phyloP scores from a whole-genome alignment of 331 rosid species.

The Malus hybrid region DNA sequence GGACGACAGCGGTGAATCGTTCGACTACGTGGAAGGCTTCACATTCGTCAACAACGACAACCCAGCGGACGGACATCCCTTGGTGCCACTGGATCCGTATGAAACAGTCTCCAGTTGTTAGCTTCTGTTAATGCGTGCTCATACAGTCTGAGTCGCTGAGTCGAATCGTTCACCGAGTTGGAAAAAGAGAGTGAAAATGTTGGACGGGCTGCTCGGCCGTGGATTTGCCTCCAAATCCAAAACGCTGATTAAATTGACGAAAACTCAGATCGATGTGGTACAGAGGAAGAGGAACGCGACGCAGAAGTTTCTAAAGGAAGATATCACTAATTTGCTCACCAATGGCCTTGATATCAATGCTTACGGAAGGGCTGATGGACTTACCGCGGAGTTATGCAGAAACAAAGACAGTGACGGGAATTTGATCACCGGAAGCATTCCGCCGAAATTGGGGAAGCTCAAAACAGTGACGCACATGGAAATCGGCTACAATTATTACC shows the following conservation, averaged over 20 bases:
- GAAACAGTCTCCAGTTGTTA: neutral
- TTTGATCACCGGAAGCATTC: too few relatives aligned
- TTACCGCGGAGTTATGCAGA: too few relatives aligned
- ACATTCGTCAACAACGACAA: conserved; percentile 56
- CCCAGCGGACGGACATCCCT: conserved; percentile 56
- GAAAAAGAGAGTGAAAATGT: conserved; percentile 32
- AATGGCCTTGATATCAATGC: conserved; percentile 73
- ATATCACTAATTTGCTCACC: conserved; percentile 70
- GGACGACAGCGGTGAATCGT: conserved; percentile 22
- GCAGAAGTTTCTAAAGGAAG: conserved; percentile 81
- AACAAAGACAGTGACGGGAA: too few relatives aligned
- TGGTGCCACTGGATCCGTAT: conserved; percentile 34
- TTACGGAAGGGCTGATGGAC: conserved; percentile 42
- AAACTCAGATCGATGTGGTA: conserved; percentile 85
- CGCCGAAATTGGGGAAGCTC: too few relatives aligned
- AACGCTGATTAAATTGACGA: conserved; percentile 66
- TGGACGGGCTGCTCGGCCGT: conserved; percentile 81
- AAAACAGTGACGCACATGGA: too few relatives aligned
- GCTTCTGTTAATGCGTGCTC: conserved; percentile 19
- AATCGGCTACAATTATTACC: too few relatives aligned
- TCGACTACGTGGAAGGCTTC: conserved; percentile 89
- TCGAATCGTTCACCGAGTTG: conserved; percentile 10
- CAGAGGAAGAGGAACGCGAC: conserved; percentile 89
- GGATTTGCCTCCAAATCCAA: conserved; percentile 77
- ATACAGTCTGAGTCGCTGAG: conserved; percentile 21